A percentile compares a stretch with the other conserved stretches of the same genome.
Conservation (phyloP, 345 rosid genomes). For the Anastatica hierochuntica region DNA sequence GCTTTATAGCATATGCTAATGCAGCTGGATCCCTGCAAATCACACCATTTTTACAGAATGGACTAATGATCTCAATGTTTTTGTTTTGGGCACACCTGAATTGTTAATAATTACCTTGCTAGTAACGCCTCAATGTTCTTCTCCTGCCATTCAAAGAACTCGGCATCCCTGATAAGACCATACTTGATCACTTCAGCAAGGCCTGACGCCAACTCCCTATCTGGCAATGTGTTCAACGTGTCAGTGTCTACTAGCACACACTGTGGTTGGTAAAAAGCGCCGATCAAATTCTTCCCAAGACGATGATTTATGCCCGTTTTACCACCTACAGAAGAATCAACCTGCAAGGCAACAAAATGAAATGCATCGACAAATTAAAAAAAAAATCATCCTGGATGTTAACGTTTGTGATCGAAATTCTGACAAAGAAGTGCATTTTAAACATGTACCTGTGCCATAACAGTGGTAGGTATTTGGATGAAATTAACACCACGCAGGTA, state of each 20-base stretch:
- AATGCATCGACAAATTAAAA: neutral
- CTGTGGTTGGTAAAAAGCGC: slow-evolving; percentile 98
- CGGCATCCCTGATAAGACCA: slow-evolving; percentile 92
- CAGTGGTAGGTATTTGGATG: slow-evolving; percentile 97
- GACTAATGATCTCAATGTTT: neutral
- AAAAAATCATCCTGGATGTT: neutral
- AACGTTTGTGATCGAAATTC: neutral
- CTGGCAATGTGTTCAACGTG: slow-evolving; percentile 80
- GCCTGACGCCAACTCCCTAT: slow-evolving; percentile 91
- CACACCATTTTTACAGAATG: neutral
- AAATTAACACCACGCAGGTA: slow-evolving; percentile 97
- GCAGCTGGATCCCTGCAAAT: slow-evolving; percentile 75
- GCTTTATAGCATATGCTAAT: slow-evolving; percentile 82
- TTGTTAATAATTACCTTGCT: slow-evolving; percentile 44
- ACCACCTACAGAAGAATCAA: slow-evolving; percentile 99
- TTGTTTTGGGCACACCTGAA: neutral
- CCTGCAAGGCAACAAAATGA: slow-evolving; percentile 34
- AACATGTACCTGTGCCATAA: slow-evolving; percentile 79
- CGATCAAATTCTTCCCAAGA: slow-evolving; percentile 95
- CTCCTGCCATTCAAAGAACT: slow-evolving; percentile 96
- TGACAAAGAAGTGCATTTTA: neutral
- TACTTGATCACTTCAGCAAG: slow-evolving; percentile 90
- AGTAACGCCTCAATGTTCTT: slow-evolving; percentile 60
- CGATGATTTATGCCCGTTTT: slow-evolving; percentile 91
- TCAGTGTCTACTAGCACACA: slow-evolving; percentile 85